These are phyloP conservation scores for Darksidea phi DNA, from an alignment of 495 filamentous ascomycete species.

Conservation along the genomic window DNA sequence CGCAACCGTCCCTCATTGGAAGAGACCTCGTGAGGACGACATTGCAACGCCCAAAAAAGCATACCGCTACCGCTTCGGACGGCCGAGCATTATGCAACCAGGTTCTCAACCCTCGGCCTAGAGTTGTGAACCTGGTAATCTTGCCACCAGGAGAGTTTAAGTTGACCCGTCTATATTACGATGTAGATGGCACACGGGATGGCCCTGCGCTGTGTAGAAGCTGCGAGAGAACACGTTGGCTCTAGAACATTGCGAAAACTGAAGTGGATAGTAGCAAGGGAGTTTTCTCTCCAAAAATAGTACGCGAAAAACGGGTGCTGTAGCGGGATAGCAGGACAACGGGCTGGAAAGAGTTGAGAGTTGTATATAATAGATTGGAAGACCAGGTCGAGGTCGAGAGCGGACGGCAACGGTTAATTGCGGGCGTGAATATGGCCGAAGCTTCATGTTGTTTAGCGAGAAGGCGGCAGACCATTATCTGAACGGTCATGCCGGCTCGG, in stretches of 20 bases:
- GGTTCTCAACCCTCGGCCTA: conserved; percentile 7
- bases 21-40: not conserved
- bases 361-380: conserved; percentile 34
- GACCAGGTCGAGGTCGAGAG: conserved; percentile 29
- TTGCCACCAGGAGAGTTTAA: conserved; percentile 12
- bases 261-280: not conserved
- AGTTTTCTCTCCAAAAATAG: conserved; percentile 29
- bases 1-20: conserved; percentile 9
- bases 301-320: conserved; percentile 1
- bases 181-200: conserved; percentile 9
- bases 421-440: conserved; percentile 14
- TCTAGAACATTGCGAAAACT: conserved; percentile 26
- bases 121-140: conserved; percentile 8
- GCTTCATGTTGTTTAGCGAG: conserved; percentile 30
- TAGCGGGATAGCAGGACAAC: conserved; percentile 13
- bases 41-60: conserved; percentile 17
- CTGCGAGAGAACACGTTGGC: conserved; percentile 25
- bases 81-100: not conserved
- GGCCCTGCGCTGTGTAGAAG: conserved; percentile 1
- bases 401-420: conserved; percentile 23
- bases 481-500: conserved; percentile 19
- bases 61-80: conserved; percentile 11
- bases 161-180: conserved; percentile 25
- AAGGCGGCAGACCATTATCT: conserved; percentile 18
- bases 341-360: conserved; percentile 9